Evolutionary conservation across 1,139 yeast genomes (phyloP).

Genomic region (Lizanozyma gosingica): DNA sequence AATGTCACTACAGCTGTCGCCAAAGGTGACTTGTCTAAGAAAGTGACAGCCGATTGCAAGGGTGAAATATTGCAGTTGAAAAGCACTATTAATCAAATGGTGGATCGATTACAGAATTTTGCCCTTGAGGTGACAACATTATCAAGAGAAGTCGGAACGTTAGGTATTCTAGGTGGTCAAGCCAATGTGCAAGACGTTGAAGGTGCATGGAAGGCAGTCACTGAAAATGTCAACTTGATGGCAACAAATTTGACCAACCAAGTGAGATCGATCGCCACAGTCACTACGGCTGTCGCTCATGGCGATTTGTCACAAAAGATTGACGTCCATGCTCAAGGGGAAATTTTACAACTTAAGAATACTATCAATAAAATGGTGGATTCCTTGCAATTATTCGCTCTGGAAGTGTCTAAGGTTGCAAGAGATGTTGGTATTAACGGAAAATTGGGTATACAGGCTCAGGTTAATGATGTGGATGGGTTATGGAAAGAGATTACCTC

Average conservation of each 20-base stretch:
- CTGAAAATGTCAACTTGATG: constrained; percentile 85
- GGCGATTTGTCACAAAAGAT: constrained; percentile 85
- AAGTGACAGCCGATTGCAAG: constrained; percentile 82
- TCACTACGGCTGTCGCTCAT: constrained; percentile 87
- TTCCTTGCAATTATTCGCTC: constrained; percentile 76
- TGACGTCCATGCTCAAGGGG: constrained; percentile 87
- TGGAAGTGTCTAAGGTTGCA: constrained; percentile 84
- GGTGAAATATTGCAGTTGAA: constrained; percentile 81
- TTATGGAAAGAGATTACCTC: constrained; percentile 88
- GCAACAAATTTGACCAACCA: constrained; percentile 84
- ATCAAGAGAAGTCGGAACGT: constrained; percentile 84
- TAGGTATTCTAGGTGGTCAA: constrained; percentile 85
- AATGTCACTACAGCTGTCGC: constrained; percentile 91
- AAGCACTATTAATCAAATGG: constrained; percentile 76
- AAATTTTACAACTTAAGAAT: constrained; percentile 64
- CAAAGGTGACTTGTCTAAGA: constrained; percentile 77
- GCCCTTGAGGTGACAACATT: constrained; percentile 85
- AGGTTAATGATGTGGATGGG: constrained; percentile 85
- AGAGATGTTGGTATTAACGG: constrained; percentile 92
- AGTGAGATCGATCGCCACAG: constrained; percentile 84
- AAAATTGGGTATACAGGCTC: constrained; percentile 85
- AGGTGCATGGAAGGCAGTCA: constrained; percentile 90
- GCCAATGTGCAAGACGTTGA: constrained; percentile 89
- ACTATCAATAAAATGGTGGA: constrained; percentile 91
- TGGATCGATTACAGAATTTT: constrained; percentile 78